Percentiles rank a stretch among this genome's conserved stretches.
These are phyloP conservation scores for Suillus brevipes DNA, from an alignment of 768 basidiomycete species.

Conservation along the genomic window DNA sequence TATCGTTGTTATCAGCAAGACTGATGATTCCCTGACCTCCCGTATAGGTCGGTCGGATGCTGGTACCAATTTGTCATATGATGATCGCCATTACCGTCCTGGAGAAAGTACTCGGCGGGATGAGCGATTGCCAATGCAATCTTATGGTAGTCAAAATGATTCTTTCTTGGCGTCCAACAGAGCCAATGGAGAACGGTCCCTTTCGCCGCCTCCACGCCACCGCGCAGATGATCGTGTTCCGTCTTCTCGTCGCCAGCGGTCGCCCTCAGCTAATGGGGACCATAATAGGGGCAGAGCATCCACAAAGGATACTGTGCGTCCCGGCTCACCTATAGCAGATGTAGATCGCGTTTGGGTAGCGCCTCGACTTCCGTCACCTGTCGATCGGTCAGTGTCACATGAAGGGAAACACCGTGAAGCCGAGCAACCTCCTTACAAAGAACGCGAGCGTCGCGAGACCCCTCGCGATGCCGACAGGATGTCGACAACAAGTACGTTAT, in stretches of 20 bases:
- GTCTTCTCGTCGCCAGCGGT: slow-evolving; percentile 24
- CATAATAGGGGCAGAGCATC: slow-evolving; percentile 14
- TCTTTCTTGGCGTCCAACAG: slow-evolving; percentile 26
- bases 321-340: slow-evolving; percentile 14
- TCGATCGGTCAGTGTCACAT: slow-evolving; percentile 19
- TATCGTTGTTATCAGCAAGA: slow-evolving; percentile 25
- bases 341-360: slow-evolving; percentile 29
- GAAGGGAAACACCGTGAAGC: slow-evolving; percentile 28
- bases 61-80: slow-evolving; percentile 43
- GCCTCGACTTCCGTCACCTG: slow-evolving; percentile 12
- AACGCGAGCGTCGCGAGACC: slow-evolving; percentile 23
- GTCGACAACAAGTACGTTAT: slow-evolving; percentile 48
- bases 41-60: slow-evolving; percentile 32
- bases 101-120: slow-evolving; percentile 31
- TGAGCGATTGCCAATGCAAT: slow-evolving; percentile 22
- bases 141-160: slow-evolving; percentile 24
- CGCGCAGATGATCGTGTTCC: slow-evolving; percentile 26
- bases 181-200: slow-evolving; percentile 18
- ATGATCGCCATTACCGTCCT: slow-evolving; percentile 70
- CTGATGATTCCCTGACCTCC: slow-evolving; percentile 20
- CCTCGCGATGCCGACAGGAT: slow-evolving; percentile 34
- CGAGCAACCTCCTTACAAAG: slow-evolving; percentile 17
- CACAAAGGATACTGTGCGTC: not conserved
- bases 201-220: slow-evolving; percentile 24
- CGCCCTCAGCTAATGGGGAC: slow-evolving; percentile 24